Evolutionary conservation across 306 rosid species (phyloP), one percentile per base, ranked within the genome.

Genomic region (Chamaecrista fasciculata): DNA sequence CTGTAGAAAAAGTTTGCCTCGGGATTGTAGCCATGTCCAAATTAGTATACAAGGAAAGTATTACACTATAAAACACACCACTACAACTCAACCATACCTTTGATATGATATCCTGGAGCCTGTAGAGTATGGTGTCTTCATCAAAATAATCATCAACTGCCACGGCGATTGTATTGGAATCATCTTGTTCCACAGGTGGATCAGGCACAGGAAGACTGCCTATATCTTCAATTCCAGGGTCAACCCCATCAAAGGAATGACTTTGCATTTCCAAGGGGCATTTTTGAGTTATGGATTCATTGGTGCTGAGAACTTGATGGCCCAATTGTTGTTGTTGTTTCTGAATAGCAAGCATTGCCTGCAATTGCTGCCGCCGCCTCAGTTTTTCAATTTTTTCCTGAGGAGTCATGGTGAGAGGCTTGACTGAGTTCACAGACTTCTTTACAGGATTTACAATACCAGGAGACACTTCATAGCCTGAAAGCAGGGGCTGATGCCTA

Each of bases 271-370:
- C 86, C 46, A 71, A 76, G 63, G 75, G 74, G 62, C 70, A 58
- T 4, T 73, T 85, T 63, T 78, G 77, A 43, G 80, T n/a, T 67
- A 80, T 43, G 48, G 83, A 60, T 57, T 83, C 81, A 74, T 67
- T 73, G 60, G 75, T 29, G 36, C 76, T 67, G 53, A 83, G 75
- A 71, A 78, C 79, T 80, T 88, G 96, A 67, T 80, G 88, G 62
- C 72, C 76, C 69, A 94, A 73, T 72, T 87, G 87, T 77, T 85
- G 87, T 33, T 84, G 87, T 70, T 94, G 90, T 76, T 87, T 91
- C 79, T 84, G 80, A 80, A 94, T 91, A 80, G 99, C 99, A 85
- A 94, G 86, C 95, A 95, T 79, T 59, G 99, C 99, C 83, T 83
- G 96, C 81, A 88, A 78, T 83, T 95, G 96, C 67, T 95, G 99